Evolutionary conservation across 805 yeast species (phyloP).

Genomic region (Yarrowia sp.): DNA sequence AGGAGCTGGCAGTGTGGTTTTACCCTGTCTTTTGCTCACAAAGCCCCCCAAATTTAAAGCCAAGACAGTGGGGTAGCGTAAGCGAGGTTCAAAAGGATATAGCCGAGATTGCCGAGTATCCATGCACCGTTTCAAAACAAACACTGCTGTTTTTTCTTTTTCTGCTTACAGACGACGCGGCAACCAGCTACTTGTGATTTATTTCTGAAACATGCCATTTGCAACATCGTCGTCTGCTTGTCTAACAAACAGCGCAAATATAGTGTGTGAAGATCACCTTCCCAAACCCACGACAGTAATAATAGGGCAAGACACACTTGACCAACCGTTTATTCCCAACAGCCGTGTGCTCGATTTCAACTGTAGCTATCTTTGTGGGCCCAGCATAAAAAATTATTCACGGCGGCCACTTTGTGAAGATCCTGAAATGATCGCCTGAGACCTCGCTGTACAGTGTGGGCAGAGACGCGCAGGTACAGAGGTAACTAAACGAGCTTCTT

Average conservation of each 20-base stretch:
- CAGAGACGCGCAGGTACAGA: not conserved
- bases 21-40: not conserved
- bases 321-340: not conserved
- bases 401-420: not conserved
- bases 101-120: constrained; percentile 9
- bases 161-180: not conserved
- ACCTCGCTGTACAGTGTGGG: not conserved
- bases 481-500: no score
- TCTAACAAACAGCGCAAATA: no score
- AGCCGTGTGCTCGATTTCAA: not conserved
- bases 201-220: not conserved
- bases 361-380: not conserved
- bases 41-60: not conserved
- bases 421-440: constrained; percentile 2
- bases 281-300: no score
- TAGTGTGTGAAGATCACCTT: no score
- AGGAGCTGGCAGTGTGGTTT: not conserved
- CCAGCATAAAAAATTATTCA: not conserved
- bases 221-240: no score
- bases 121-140: constrained; percentile 14
- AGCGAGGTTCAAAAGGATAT: constrained; percentile 17
- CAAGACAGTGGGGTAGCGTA: constrained; percentile 12
- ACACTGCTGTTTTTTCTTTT: not conserved
- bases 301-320: no score
- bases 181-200: not conserved